phyloP scores from a whole-genome alignment of 1,284 basidiomycete species.

The Kalmanozyma brasiliensis region DNA sequence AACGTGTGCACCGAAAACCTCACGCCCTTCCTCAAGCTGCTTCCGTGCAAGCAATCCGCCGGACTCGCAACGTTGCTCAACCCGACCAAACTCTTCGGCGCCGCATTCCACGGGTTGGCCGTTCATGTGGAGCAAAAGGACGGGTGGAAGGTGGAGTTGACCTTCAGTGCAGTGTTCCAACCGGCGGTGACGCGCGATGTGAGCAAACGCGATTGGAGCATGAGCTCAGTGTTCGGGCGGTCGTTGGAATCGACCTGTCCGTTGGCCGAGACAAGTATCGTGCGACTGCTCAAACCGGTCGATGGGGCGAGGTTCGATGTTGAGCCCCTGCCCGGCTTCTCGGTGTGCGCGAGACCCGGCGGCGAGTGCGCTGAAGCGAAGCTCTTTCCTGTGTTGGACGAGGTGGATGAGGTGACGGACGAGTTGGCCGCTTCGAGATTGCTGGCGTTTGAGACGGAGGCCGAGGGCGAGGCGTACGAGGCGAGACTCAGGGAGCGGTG shows the following conservation, averaged over 20 bases:
- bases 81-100: conserved; percentile 84
- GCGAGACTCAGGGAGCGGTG: conserved; percentile 16
- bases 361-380: neutral
- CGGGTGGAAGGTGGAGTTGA: conserved; percentile 77
- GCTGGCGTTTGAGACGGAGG: conserved; percentile 22
- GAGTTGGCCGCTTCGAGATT: conserved; percentile 22
- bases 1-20: conserved; percentile 88
- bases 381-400: conserved; percentile 19
- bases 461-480: conserved; percentile 30
- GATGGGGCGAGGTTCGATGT: conserved; percentile 12
- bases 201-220: conserved; percentile 43
- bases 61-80: conserved; percentile 88
- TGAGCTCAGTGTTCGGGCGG: conserved; percentile 46
- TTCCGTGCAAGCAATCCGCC: conserved; percentile 87
- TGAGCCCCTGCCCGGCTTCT: conserved; percentile 18
- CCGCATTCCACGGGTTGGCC: conserved; percentile 87
- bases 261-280: conserved; percentile 32
- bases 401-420: conserved; percentile 37
- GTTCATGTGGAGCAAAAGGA: conserved; percentile 71
- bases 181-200: conserved; percentile 69
- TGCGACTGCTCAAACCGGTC: conserved; percentile 44
- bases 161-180: conserved; percentile 84
- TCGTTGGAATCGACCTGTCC: conserved; percentile 43
- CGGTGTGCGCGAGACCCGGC: conserved; percentile 7
- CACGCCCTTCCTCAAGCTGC: conserved; percentile 90